A percentile compares a stretch with the other conserved stretches of the same genome.
phyloP scores from a whole-genome alignment of 202 grass and related monocot species.

The Brachypodium distachyon region DNA sequence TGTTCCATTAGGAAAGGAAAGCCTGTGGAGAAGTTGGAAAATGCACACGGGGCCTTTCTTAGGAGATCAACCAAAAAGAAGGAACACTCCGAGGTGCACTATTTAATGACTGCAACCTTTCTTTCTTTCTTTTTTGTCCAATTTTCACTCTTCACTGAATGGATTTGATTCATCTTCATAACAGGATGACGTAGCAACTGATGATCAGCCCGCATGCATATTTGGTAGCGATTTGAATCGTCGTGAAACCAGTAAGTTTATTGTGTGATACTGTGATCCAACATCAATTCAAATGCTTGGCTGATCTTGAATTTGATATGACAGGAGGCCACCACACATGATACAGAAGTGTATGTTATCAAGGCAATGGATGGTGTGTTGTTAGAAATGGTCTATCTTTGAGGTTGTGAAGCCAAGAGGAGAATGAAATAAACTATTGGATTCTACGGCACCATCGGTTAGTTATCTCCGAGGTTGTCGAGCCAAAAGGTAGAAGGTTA shows the following conservation, averaged over 20 bases:
- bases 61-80: slow-evolving; percentile 50
- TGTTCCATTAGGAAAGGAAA: slow-evolving; percentile 42
- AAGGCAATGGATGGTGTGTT: too few relatives aligned
- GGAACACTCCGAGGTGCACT: slow-evolving; percentile 44
- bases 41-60: slow-evolving; percentile 63
- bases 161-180: slow-evolving; percentile 7
- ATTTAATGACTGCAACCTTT: not conserved
- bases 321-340: slow-evolving; percentile 42
- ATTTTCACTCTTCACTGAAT: not conserved
- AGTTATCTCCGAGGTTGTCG: too few relatives aligned
- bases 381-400: too few relatives aligned
- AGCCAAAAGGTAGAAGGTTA: too few relatives aligned
- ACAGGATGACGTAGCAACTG: slow-evolving; percentile 46
- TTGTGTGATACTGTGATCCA: not conserved
- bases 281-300: slow-evolving; percentile 1
- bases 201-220: slow-evolving; percentile 33
- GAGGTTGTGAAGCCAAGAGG: too few relatives aligned
- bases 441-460: too few relatives aligned
- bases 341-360: too few relatives aligned
- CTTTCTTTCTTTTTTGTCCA: not conserved
- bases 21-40: slow-evolving; percentile 74
- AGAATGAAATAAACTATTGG: too few relatives aligned
- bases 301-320: slow-evolving; percentile 17
- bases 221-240: slow-evolving; percentile 60
- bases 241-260: slow-evolving; percentile 36